phyloP scores from a whole-genome alignment of 345 rosid genomes.

The Ceriops zippeliana region DNA sequence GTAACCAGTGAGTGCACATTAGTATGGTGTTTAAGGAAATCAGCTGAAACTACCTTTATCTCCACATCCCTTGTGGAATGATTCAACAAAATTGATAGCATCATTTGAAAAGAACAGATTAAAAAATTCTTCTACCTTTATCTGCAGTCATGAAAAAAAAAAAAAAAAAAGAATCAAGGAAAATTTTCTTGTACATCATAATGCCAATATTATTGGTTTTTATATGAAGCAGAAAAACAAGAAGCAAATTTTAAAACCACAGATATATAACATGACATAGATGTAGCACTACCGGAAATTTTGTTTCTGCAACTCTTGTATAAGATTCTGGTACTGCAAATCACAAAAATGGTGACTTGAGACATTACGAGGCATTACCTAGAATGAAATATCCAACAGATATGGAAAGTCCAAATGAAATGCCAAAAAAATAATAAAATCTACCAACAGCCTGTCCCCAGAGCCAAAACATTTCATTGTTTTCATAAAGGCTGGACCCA shows the following conservation, averaged over 20 bases:
- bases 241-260: neutral
- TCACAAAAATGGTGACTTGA: slow-evolving; percentile 31
- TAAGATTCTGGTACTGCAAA: slow-evolving; percentile 70
- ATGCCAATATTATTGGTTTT: neutral
- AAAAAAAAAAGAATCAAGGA: neutral
- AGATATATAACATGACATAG: slow-evolving; percentile 16
- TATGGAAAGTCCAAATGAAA: neutral
- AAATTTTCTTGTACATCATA: neutral
- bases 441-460: neutral
- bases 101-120: slow-evolving; percentile 69
- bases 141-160: slow-evolving; percentile 41
- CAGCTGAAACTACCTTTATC: slow-evolving; percentile 70
- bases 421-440: neutral
- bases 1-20: slow-evolving; percentile 4
- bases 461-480: neutral
- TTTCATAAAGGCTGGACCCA: neutral
- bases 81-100: slow-evolving; percentile 56
- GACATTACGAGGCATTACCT: slow-evolving; percentile 8
- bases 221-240: neutral
- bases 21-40: slow-evolving; percentile 10
- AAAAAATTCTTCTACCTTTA: slow-evolving; percentile 77
- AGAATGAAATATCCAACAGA: neutral
- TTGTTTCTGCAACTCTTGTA: slow-evolving; percentile 71
- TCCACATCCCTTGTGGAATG: slow-evolving; percentile 77
- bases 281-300: slow-evolving; percentile 62